Conservation (phyloP, 495 filamentous ascomycete genomes). For the Aspergillus heteromorphus region DNA sequence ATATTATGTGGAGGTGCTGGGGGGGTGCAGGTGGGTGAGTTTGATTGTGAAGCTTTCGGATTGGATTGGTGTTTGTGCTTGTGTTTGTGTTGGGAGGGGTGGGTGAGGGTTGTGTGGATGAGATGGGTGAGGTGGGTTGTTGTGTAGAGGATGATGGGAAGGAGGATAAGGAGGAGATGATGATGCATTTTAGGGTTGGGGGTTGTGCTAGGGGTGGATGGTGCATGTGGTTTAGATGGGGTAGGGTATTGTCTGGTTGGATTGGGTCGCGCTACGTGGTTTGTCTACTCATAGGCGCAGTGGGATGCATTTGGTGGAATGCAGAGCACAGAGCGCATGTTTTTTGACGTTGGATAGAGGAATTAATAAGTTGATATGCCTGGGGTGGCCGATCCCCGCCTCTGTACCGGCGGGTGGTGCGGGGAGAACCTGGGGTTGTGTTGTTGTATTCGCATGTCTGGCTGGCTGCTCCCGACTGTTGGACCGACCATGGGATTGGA, state of each 20-base stretch:
- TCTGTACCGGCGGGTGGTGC: too few species aligned
- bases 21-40: too few species aligned
- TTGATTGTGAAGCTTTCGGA: constrained; percentile 41
- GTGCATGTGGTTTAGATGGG: too few species aligned
- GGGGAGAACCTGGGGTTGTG: too few species aligned
- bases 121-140: constrained; percentile 8
- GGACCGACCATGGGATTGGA: too few species aligned
- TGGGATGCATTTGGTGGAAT: background rate
- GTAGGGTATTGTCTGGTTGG: background rate
- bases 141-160: constrained; percentile 6
- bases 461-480: too few species aligned
- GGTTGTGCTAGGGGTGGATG: background rate
- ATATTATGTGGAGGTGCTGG: constrained; percentile 46
- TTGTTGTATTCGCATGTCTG: too few species aligned
- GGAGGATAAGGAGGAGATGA: constrained; percentile 9
- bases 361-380: too few species aligned
- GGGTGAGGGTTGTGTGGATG: constrained; percentile 15
- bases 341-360: background rate
- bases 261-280: background rate
- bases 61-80: too few species aligned
- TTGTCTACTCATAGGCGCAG: too few species aligned
- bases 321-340: background rate
- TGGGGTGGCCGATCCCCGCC: too few species aligned
- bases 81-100: too few species aligned
- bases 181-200: constrained; percentile 9